Percentiles rank a stretch among this genome's conserved stretches.
Evolutionary conservation across 2,329 filamentous ascomycete species (phyloP).

Genomic region (Aspergillus pseudoviridinutans): DNA sequence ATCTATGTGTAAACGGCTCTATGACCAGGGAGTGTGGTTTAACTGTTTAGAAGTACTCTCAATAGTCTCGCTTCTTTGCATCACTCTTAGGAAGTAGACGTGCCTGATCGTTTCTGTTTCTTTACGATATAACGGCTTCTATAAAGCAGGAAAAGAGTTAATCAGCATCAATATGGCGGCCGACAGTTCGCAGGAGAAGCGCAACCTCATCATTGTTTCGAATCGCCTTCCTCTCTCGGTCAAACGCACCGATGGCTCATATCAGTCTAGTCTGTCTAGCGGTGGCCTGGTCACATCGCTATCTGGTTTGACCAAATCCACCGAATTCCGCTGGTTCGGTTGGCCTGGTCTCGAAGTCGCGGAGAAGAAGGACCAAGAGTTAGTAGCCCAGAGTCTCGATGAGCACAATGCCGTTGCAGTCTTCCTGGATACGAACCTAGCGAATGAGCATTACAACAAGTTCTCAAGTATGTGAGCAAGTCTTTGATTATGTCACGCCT

Average conservation of each 20-base stretch:
- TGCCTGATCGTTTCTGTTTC: not conserved
- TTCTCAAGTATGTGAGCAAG: slow-evolving; percentile 71
- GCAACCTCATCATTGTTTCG: slow-evolving; percentile 66
- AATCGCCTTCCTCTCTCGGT: slow-evolving; percentile 91
- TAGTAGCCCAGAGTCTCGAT: slow-evolving; percentile 67
- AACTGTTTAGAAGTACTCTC: not conserved
- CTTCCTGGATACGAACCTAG: slow-evolving; percentile 81
- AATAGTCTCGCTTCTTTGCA: not conserved
- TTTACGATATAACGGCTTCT: not conserved
- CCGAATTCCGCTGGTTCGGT: slow-evolving; percentile 91
- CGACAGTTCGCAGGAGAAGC: slow-evolving; percentile 12
- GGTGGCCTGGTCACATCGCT: slow-evolving; percentile 87
- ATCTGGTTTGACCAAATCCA: slow-evolving; percentile 81
- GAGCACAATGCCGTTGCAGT: slow-evolving; percentile 81
- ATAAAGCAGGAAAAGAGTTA: not conserved
- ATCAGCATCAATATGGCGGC: not conserved
- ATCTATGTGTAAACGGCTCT: not conserved
- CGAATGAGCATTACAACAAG: slow-evolving; percentile 90
- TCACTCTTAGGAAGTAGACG: not conserved
- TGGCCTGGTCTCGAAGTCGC: slow-evolving; percentile 89
- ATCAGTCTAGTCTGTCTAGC: slow-evolving; percentile 83
- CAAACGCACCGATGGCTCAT: slow-evolving; percentile 77
- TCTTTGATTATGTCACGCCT: too few relatives aligned
- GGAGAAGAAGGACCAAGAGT: slow-evolving; percentile 63
- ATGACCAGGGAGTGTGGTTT: not conserved